Evolutionary conservation across 257 asterid genomes (phyloP), one percentile per base, ranked within the genome.

Genomic region (Petunia secreta): DNA sequence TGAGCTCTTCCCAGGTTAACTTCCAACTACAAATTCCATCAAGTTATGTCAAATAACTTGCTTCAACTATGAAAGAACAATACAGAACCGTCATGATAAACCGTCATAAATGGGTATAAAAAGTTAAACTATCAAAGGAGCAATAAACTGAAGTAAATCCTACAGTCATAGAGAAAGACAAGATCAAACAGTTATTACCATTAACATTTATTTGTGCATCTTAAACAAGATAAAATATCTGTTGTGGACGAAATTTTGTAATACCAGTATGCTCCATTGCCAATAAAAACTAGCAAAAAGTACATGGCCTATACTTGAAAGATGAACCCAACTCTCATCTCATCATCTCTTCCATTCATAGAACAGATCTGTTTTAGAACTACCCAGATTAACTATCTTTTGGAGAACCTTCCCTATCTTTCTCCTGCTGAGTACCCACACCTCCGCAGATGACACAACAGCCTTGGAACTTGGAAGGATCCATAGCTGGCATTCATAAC

Each of bases 401-500:
- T 0, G 98, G 97, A 82, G 97, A 93, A 25, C 97, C 98, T 64
- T 93, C 98, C 11, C 93, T 89, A 78, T 94, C 97, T 77, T 90
- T 94, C 82, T 92, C 97, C 85, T 89, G 96, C 85, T 92, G 98
- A 1, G 95, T 92, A 83, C 98, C 97, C 39, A 88, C 92, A 8
- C 97, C 98, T 37, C 98, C 98, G 11, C 95, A 92, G 75, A 94
- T 91, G 81, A 92, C 95, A 25, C 97, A 94, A 4, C 96, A 94
- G 7, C 98, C 97, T 79, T 92, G 98, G 63, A 93, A 93, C 25
- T 25, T 25, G 25, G 63, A 93, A 93, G 43, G 98, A 93, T 6
- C 98, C 96, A 43, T 93, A 93, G 78, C 92, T 93, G 89, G 89
- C 98, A 93, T 71, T 93, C 96, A 65, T 93, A 97, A 68, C 98